Conservation (phyloP, 2,329 filamentous ascomycete species). For the Eutypella sp. region DNA sequence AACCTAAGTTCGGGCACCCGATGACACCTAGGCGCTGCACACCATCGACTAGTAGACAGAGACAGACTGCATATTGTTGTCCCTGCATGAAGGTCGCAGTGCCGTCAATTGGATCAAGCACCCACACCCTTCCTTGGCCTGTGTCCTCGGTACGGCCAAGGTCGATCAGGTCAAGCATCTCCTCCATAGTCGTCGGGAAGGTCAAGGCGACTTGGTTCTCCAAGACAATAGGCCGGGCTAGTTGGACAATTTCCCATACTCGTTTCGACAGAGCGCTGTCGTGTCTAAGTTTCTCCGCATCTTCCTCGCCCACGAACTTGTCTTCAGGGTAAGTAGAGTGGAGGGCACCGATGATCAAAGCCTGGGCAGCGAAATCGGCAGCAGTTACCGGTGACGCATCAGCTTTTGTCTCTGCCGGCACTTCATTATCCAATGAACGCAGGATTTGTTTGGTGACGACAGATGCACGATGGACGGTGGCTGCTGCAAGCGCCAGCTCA, state of each 20-base stretch:
- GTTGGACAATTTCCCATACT: constrained; percentile 52
- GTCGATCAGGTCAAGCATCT: constrained; percentile 60
- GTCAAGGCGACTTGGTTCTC: constrained; percentile 23
- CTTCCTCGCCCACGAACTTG: constrained; percentile 58
- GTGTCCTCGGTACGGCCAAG: constrained; percentile 40
- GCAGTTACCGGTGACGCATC: constrained; percentile 58
- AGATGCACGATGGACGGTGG: constrained; percentile 49
- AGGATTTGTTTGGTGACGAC: constrained; percentile 51
- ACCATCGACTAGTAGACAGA: constrained; percentile 54
- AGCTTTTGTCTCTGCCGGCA: constrained; percentile 33
- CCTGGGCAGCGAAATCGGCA: constrained; percentile 60
- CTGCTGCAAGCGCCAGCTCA: constrained; percentile 12
- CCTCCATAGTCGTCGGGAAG: constrained; percentile 39
- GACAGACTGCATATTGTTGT: constrained; percentile 58
- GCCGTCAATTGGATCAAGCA: constrained; percentile 61
- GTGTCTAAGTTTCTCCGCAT: constrained; percentile 44
- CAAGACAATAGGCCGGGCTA: background rate
- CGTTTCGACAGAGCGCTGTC: constrained; percentile 42
- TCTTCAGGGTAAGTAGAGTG: constrained; percentile 50
- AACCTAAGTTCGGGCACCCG: constrained; percentile 56
- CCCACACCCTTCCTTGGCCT: constrained; percentile 46
- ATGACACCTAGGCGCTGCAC: constrained; percentile 53
- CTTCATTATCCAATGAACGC: constrained; percentile 34
- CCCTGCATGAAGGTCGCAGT: constrained; percentile 57
- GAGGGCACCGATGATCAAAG: constrained; percentile 53